Percentiles rank a stretch among this genome's conserved stretches.
These are phyloP conservation scores for Arthonia radiata DNA, from an alignment of 495 filamentous ascomycete genomes.

Conservation along the genomic window DNA sequence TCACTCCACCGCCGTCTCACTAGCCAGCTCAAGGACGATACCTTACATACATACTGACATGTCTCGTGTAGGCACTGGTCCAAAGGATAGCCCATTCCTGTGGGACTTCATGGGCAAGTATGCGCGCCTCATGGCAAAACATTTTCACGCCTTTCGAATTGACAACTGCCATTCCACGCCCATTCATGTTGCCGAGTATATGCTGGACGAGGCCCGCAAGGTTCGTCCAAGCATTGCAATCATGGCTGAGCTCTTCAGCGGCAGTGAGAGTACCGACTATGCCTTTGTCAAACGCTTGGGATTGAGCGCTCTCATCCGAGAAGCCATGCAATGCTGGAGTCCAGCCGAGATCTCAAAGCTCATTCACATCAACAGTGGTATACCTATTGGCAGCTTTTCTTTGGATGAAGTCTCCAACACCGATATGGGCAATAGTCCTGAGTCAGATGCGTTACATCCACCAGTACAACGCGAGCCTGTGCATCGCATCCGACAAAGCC, in stretches of 20 bases:
- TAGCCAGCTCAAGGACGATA: no score
- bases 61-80: no score
- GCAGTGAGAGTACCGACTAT: constrained; percentile 87
- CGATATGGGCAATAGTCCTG: constrained; percentile 6
- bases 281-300: constrained; percentile 81
- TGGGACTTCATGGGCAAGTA: constrained; percentile 94
- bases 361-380: constrained; percentile 82
- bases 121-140: constrained; percentile 78
- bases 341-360: constrained; percentile 74
- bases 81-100: constrained; percentile 71
- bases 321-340: constrained; percentile 97
- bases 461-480: constrained; percentile 30
- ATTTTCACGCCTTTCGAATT: constrained; percentile 86
- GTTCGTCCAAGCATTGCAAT: constrained; percentile 77
- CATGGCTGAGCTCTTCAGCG: constrained; percentile 90
- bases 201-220: constrained; percentile 72
- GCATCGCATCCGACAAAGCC: constrained; percentile 48
- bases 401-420: constrained; percentile 29
- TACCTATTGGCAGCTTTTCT: constrained; percentile 90
- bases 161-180: constrained; percentile 98
- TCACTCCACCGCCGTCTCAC: no score
- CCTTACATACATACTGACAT: no score
- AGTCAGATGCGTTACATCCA: constrained; percentile 9
- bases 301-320: constrained; percentile 71
- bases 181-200: constrained; percentile 72